Percentiles rank a stretch among this genome's conserved stretches.
Evolutionary conservation across 1,284 basidiomycete species (phyloP).

Genomic region (Anthracocystis panici-leucophaei): DNA sequence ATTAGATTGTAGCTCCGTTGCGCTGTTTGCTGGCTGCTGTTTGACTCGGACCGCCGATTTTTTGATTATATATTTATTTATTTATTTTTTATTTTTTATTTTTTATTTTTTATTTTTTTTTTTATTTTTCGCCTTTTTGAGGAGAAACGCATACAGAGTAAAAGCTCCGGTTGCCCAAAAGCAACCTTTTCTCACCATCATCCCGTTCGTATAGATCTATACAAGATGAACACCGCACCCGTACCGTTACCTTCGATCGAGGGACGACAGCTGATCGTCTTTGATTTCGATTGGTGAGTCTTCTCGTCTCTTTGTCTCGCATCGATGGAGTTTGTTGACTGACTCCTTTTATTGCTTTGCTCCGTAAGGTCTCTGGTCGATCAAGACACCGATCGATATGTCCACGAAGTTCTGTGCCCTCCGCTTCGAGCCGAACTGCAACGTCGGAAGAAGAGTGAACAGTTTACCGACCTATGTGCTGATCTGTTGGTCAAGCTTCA

Average conservation of each 20-base stretch:
- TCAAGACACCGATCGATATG: slow-evolving; percentile 96
- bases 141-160: neutral
- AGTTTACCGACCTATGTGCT: slow-evolving; percentile 84
- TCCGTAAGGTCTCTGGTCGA: slow-evolving; percentile 74
- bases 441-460: slow-evolving; percentile 75
- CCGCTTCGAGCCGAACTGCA: slow-evolving; percentile 87
- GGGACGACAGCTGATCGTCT: slow-evolving; percentile 82
- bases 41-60: neutral
- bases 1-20: neutral
- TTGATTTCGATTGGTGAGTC: slow-evolving; percentile 94
- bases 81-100: too few species aligned
- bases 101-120: too few species aligned
- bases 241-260: slow-evolving; percentile 45
- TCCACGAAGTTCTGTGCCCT: slow-evolving; percentile 90
- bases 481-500: slow-evolving; percentile 61
- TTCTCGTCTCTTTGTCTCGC: too few species aligned
- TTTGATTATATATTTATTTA: too few species aligned
- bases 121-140: neutral
- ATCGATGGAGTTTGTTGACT: neutral
- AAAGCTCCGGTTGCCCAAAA: too few species aligned
- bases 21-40: neutral
- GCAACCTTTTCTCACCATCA: too few species aligned
- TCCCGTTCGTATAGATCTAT: slow-evolving; percentile 1
- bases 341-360: neutral
- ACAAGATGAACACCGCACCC: slow-evolving; percentile 44